Conservation (phyloP, 345 rosid species). For the Moringa oleifera region DNA sequence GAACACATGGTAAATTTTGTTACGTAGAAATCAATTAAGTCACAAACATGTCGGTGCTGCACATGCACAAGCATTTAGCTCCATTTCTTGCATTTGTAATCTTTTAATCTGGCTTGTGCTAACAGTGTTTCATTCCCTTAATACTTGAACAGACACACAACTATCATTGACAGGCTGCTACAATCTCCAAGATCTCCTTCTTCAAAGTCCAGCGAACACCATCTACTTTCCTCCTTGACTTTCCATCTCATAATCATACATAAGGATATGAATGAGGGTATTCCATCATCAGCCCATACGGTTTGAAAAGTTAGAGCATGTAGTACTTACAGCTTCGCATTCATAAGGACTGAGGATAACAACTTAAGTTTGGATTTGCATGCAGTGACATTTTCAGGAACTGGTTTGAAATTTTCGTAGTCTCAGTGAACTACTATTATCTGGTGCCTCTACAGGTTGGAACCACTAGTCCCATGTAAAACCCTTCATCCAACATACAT, state of each 20-base stretch:
- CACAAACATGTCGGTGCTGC: too few relatives aligned
- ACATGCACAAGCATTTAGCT: too few relatives aligned
- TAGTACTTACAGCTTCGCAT: too few relatives aligned
- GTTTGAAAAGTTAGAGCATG: slow-evolving; percentile 1
- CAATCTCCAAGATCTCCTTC: background rate
- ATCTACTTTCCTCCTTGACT: background rate
- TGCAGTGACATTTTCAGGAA: background rate
- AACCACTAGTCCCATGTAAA: background rate
- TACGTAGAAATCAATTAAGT: too few relatives aligned
- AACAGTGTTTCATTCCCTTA: background rate
- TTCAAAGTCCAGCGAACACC: background rate
- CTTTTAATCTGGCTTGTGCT: background rate
- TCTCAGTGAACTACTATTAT: slow-evolving; percentile 4
- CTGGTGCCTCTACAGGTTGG: background rate
- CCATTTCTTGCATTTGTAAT: background rate
- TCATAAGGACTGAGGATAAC: background rate
- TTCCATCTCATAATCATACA: background rate
- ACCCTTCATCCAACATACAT: background rate
- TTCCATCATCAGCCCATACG: slow-evolving; percentile 5
- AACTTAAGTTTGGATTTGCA: background rate
- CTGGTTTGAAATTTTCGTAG: slow-evolving; percentile 4
- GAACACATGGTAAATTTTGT: too few relatives aligned
- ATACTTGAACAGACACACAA: background rate
- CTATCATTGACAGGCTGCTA: background rate
- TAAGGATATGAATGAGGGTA: background rate